Evolutionary conservation across 495 filamentous ascomycete genomes (phyloP), one percentile per base, ranked within the genome.

Genomic region (Xylaria cubensis): DNA sequence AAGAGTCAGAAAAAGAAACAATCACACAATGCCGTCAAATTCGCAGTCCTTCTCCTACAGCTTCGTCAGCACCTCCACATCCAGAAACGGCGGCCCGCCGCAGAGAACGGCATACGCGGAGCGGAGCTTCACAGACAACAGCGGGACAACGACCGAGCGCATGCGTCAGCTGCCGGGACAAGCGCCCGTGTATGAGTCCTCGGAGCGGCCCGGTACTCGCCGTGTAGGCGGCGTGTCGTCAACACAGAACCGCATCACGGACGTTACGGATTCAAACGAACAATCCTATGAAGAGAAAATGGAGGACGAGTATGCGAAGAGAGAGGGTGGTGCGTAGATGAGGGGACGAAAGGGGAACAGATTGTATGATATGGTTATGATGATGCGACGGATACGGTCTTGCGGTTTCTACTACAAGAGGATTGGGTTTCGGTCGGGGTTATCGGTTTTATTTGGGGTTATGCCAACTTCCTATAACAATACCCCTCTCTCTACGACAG

Each of bases 261-360:
- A 79, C 44, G 77, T 76, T 7, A 56, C 72, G 0, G 75, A 79
- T 48, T 69, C 72, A 13, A 67, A 79, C 1, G 83, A 83, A 32
- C 69, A 61, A n/a, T 21, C 58, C 32, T 93, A 92, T 64, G 88
- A 91, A 76, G 90, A 92, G 82, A 82, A 86, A n/a, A 93, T 92
- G 72, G 90, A 92, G 83, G 91, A 93, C 51, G 91, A 93, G 80
- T 93, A 93, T 78, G 90, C 91, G n/a, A 92, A 92, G 85, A 80
- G 91, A 61, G 91, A 92, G 74, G 91, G 91, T 0, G 91, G 91
- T 50, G 89, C 91, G 39, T 92, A 76, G 69, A 67, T 41, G 15
- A 58, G 34, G 12, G 39, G 7, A 41, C 12, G 3, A 32, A 13
- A 26, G 24, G 42, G 29, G 6, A 15, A 41, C 6, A 34, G 42